These are phyloP conservation scores for Micractinium conductrix DNA, from an alignment of 139 green algal genomes.

Conservation along the genomic window DNA sequence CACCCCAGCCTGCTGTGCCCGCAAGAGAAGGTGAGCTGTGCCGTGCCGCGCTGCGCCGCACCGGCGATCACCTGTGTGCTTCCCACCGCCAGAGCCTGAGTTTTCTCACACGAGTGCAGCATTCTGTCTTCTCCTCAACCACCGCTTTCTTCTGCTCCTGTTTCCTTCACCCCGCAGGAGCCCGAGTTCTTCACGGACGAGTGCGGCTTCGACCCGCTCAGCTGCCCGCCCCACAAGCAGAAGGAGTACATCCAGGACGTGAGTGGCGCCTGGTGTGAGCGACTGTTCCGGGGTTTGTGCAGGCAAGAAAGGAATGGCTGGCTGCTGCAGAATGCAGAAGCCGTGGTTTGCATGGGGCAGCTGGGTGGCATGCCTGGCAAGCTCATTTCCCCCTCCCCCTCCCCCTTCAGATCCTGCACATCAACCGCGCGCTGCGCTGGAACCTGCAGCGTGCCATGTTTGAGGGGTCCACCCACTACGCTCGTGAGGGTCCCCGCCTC, in stretches of 20 bases:
- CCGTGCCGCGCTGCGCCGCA: neutral
- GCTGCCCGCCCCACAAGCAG: conserved; percentile 3
- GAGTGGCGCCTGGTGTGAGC: neutral
- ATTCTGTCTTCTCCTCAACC: neutral
- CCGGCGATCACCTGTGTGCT: too few relatives aligned
- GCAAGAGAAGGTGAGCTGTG: neutral
- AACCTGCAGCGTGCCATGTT: conserved; percentile 1
- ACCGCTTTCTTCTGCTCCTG: neutral
- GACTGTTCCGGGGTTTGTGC: too few relatives aligned
- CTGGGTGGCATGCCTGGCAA: too few relatives aligned
- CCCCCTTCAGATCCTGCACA: conserved; percentile 23
- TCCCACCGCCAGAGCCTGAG: too few relatives aligned
- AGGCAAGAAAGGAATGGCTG: too few relatives aligned
- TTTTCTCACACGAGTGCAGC: neutral
- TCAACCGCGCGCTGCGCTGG: conserved; percentile 10
- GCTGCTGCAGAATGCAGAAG: too few relatives aligned
- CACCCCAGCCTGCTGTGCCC: neutral
- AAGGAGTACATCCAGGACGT: conserved; percentile 32
- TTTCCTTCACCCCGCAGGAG: neutral
- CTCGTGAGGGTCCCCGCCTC: neutral
- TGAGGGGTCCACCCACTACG: conserved; percentile 39
- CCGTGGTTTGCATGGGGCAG: too few relatives aligned
- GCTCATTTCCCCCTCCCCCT: neutral
- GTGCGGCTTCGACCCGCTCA: conserved; percentile 6
- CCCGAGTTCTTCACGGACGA: conserved; percentile 40